Evolutionary conservation across 371 early-diverging fungal genomes (phyloP).

Genomic region (Rhizomucor miehei): DNA sequence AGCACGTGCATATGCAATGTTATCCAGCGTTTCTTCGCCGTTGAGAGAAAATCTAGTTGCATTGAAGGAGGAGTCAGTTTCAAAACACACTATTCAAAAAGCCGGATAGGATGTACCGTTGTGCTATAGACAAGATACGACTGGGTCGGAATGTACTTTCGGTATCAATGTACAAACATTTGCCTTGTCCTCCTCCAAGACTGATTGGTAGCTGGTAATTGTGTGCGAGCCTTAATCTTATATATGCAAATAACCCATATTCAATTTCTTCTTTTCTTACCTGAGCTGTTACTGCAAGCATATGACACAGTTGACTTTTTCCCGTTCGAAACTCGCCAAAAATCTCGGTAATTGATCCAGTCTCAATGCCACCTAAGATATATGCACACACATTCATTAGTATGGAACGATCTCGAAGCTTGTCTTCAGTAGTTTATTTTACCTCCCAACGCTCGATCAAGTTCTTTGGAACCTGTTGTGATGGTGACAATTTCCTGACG

Average conservation of each 20-base stretch:
- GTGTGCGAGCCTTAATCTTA: too few species aligned
- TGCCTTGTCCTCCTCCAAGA: constrained; percentile 96
- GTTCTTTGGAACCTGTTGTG: constrained; percentile 94
- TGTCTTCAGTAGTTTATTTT: constrained; percentile 7
- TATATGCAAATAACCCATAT: too few species aligned
- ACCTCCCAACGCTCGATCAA: constrained; percentile 95
- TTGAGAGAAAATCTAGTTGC: constrained; percentile 68
- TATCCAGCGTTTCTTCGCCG: constrained; percentile 89
- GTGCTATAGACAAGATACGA: constrained; percentile 88
- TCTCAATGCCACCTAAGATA: constrained; percentile 91
- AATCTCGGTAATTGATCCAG: constrained; percentile 98
- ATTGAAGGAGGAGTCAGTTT: neutral
- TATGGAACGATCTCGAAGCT: neutral
- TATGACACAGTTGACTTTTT: constrained; percentile 99
- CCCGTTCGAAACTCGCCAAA: constrained; percentile 99
- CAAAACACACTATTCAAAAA: neutral
- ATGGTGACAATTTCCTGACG: constrained; percentile 86
- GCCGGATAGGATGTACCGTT: constrained; percentile 67
- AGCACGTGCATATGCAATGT: constrained; percentile 97
- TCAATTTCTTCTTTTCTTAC: too few species aligned
- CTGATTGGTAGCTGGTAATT: constrained; percentile 67
- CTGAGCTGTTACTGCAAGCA: constrained; percentile 97
- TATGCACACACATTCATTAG: neutral
- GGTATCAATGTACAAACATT: constrained; percentile 98
- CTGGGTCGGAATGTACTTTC: constrained; percentile 99